Evolutionary conservation across 345 rosid genomes (phyloP), one percentile per base, ranked within the genome.

Genomic region (Physaria fendleri): DNA sequence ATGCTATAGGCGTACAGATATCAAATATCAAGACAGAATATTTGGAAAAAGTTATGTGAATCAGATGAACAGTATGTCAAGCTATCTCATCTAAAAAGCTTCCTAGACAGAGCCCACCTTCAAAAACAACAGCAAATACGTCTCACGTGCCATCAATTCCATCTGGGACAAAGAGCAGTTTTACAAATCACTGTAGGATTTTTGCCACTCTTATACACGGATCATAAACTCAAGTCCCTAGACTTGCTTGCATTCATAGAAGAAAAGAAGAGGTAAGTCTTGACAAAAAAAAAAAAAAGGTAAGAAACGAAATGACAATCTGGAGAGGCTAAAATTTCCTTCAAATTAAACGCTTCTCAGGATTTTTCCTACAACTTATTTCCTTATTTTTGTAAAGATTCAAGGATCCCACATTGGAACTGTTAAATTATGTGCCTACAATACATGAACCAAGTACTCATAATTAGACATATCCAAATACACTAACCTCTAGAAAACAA

Each of bases 101-200:
- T 65, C 55, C 73, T 74, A 59, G 71, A 76, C 74, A 77, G 74
- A 74, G 69, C 78, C 83, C 89, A 85, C 91, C 90, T 85, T 80
- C 83, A 74, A 52, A 54, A 54, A 72, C 76, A 76, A 79, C 83
- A 66, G 91, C 92, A 79, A 65, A 30, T 53, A 75, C 59, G 79
- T 85, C 77, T 91, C 95, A 93, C 91, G 97, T 87, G 76, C 78
- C 96, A 86, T 88, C 93, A 71, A 76, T 68, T 84, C 84, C 95
- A 88, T 92, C 94, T 93, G 97, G 88, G 82, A 85, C 82, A 87
- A 86, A 85, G 75, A 89, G 76, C 81, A 87, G 61, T 71, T 73
- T 40, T 56, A 56, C 55, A 71, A 14, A 71, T 71, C 56, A 71
- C 70, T 71, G 56, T 1, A 44, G 42, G 8, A 37, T 8, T 24